Evolutionary conservation across 352 stramenopile species (phyloP), one percentile per base, ranked within the genome.

Genomic region (Elongisporangium anandrum): DNA sequence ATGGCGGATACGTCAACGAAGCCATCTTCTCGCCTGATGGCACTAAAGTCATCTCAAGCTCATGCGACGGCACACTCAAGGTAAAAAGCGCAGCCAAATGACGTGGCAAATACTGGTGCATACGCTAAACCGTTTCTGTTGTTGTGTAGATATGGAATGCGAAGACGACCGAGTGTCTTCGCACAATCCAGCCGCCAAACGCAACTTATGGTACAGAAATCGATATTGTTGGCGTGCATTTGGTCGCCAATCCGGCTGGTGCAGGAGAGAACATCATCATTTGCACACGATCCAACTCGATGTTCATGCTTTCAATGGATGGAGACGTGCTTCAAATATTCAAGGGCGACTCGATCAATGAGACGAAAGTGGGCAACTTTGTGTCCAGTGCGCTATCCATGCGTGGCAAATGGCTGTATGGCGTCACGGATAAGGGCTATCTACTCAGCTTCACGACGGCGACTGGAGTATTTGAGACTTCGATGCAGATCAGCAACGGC

Each of bases 1-100:
- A 98, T 63, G 72, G 87, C 16, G 96, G 92, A 38, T 98, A 96
- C 61, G 90, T 98, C 22, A 97, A 97, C 67, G 75, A 73, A 21
- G 88, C 88, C 10, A 75, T 88, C n/a, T 97, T 91, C 62, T 84
- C 78, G 0, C 69, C 64, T 7, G 82, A 96, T 52, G 79, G 70
- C n/a, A 64, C 59, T 50, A 78, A 72, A 39, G 77, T 98, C 13
- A 72, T 98, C 3, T 98, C 93, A 2, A 79, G 75, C 20, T 94
- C 87, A 10, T 92, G 84, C 34, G 95, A 98, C 70, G 94, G 93
- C 54, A 98, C 80, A 3, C 67, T 97, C n/a, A 92, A 95, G 51
- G 63, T 96, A 57, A 10, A 29, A 34, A n/a, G 7, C n/a, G 39
- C 50, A 20, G 9, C 7, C 9, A 41, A 41, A 41, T 4, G 9